phyloP scores from a whole-genome alignment of 2,329 filamentous ascomycete species.

The Trichoderma citrinoviride region DNA sequence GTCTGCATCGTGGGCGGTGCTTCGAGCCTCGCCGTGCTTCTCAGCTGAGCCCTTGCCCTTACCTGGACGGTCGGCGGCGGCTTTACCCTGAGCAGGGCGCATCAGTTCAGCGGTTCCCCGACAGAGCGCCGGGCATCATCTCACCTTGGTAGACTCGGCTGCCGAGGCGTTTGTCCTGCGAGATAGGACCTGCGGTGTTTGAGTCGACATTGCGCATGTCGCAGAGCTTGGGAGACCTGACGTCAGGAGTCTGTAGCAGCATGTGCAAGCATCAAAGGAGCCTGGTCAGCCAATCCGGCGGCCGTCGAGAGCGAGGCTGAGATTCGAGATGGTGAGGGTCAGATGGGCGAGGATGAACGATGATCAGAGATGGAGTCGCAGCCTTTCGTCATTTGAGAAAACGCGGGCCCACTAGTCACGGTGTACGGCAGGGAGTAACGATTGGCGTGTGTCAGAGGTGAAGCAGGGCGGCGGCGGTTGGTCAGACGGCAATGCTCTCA shows the following conservation, averaged over 20 bases:
- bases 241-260: background rate
- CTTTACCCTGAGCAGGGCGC: conserved; percentile 22
- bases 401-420: background rate
- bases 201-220: conserved; percentile 40
- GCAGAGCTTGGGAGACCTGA: conserved; percentile 8
- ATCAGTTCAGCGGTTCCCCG: conserved; percentile 15
- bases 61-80: conserved; percentile 24
- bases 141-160: conserved; percentile 33
- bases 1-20: conserved; percentile 33
- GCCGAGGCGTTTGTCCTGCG: conserved; percentile 36
- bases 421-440: no score
- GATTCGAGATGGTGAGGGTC: background rate
- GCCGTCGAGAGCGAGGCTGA: background rate
- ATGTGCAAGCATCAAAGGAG: background rate
- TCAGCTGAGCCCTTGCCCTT: conserved; percentile 31
- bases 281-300: background rate
- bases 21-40: conserved; percentile 30
- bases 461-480: background rate
- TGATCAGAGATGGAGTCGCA: background rate
- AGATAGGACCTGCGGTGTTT: conserved; percentile 37
- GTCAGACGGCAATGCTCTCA: background rate
- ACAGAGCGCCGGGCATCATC: background rate
- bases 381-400: conserved; percentile 19
- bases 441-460: background rate
- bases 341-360: background rate